A percentile compares a stretch with the other conserved stretches of the same genome.
phyloP scores from a whole-genome alignment of 495 filamentous ascomycete genomes.

The Amphirosellinia nigrospora region DNA sequence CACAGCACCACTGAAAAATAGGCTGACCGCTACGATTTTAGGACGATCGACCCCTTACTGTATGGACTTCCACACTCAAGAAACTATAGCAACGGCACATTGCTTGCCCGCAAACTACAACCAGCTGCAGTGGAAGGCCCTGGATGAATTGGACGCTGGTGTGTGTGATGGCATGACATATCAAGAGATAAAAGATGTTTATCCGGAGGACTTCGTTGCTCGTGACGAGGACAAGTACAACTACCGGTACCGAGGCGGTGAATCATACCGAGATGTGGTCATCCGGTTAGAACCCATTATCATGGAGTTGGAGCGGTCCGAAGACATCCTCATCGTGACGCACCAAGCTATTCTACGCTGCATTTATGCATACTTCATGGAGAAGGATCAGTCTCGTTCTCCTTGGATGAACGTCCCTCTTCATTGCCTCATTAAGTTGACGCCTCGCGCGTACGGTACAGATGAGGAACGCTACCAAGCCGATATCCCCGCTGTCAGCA shows the following conservation, averaged over 20 bases:
- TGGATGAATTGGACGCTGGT: slow-evolving; percentile 95
- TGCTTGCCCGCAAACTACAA: slow-evolving; percentile 78
- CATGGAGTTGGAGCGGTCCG: slow-evolving; percentile 95
- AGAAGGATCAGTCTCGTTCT: slow-evolving; percentile 85
- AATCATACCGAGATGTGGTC: slow-evolving; percentile 96
- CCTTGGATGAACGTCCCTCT: slow-evolving; percentile 96
- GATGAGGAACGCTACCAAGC: slow-evolving; percentile 85
- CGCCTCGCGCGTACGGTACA: slow-evolving; percentile 91
- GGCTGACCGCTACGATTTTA: slow-evolving; percentile 29
- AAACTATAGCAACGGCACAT: slow-evolving; percentile 88
- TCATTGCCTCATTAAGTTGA: slow-evolving; percentile 95
- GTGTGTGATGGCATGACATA: slow-evolving; percentile 96
- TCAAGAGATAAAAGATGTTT: slow-evolving; percentile 84
- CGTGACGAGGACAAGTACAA: slow-evolving; percentile 98
- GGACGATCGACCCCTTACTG: slow-evolving; percentile 79
- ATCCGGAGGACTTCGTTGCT: slow-evolving; percentile 92
- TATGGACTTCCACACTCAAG: slow-evolving; percentile 95
- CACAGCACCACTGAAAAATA: slow-evolving; percentile 9
- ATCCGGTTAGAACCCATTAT: slow-evolving; percentile 98
- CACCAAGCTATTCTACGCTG: slow-evolving; percentile 96
- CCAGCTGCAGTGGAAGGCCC: slow-evolving; percentile 96
- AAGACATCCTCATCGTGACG: slow-evolving; percentile 97
- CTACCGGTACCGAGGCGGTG: slow-evolving; percentile 96
- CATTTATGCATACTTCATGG: slow-evolving; percentile 99
- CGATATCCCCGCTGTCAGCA: slow-evolving; percentile 92